phyloP scores from a whole-genome alignment of 2,329 filamentous ascomycete species.

The Botryotinia globosa region DNA sequence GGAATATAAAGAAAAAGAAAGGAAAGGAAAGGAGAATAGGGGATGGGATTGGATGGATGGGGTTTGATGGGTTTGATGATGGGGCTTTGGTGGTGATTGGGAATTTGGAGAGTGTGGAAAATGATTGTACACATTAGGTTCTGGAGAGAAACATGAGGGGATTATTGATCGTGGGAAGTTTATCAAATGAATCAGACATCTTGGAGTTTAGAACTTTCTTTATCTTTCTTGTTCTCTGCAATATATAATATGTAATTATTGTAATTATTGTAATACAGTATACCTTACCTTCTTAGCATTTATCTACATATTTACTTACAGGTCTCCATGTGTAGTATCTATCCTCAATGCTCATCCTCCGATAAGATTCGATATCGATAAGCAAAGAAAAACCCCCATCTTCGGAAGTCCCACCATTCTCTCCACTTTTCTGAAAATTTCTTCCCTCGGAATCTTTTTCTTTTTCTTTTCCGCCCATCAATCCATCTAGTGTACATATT shows the following conservation, averaged over 20 bases:
- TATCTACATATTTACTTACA: background rate
- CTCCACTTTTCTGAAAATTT: background rate
- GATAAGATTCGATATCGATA: background rate
- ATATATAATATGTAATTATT: background rate
- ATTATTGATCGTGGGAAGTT: background rate
- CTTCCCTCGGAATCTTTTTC: background rate
- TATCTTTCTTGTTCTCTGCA: background rate
- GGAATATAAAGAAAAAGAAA: fast-evolving
- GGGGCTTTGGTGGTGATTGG: background rate
- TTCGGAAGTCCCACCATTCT: background rate
- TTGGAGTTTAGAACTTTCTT: background rate
- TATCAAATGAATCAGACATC: background rate
- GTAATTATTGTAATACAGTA: no score
- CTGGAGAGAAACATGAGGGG: background rate
- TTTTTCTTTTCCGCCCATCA: background rate
- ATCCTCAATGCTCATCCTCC: no score
- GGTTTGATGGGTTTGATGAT: background rate
- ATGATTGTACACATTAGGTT: background rate
- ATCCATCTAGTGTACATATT: no score
- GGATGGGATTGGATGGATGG: background rate
- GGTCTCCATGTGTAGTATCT: background rate
- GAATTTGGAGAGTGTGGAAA: background rate
- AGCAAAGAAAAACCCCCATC: background rate
- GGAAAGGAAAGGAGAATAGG: background rate
- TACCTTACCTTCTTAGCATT: background rate